Percentiles rank a stretch among this genome's conserved stretches.
These are phyloP conservation scores for Pelargonium cotyledonis DNA, from an alignment of 441 rosid genomes.

Conservation along the genomic window DNA sequence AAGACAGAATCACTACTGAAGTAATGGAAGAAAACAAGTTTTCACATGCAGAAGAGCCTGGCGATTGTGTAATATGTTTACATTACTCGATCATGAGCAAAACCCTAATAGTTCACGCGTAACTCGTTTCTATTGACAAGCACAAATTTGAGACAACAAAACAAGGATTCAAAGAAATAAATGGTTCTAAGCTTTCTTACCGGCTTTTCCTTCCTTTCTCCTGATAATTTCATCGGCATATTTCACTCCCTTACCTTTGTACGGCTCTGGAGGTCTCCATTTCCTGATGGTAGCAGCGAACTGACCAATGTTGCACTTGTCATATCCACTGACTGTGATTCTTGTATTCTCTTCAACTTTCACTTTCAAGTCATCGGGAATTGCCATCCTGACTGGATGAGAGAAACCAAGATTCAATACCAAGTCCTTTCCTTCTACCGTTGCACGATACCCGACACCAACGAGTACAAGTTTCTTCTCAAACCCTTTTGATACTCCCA, in stretches of 20 bases:
- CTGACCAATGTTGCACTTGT: conserved; percentile 63
- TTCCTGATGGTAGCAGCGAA: conserved; percentile 83
- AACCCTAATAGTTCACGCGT: not conserved
- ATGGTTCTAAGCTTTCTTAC: conserved; percentile 62
- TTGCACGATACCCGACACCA: conserved; percentile 88
- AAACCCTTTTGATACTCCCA: conserved; percentile 91
- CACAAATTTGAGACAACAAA: not conserved
- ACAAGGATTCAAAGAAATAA: not conserved
- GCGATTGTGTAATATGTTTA: not conserved
- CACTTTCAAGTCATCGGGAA: conserved; percentile 61
- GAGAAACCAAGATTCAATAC: conserved; percentile 79
- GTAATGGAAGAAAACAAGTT: conserved; percentile 1
- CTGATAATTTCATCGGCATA: conserved; percentile 65
- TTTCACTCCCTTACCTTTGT: conserved; percentile 88
- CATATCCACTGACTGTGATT: conserved; percentile 57
- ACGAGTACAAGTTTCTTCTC: conserved; percentile 74
- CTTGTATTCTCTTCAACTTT: conserved; percentile 84
- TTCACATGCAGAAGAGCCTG: not conserved
- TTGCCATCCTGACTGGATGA: conserved; percentile 78
- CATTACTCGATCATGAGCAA: not conserved
- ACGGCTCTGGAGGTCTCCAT: conserved; percentile 97
- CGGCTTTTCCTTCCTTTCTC: conserved; percentile 86
- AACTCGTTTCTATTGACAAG: conserved; percentile 8
- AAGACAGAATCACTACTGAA: not conserved
- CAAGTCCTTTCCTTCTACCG: conserved; percentile 67